Evolutionary conservation across 1,139 yeast genomes (phyloP), one percentile per base, ranked within the genome.

Genomic region (Hemisphaericaspora xylofermentans): DNA sequence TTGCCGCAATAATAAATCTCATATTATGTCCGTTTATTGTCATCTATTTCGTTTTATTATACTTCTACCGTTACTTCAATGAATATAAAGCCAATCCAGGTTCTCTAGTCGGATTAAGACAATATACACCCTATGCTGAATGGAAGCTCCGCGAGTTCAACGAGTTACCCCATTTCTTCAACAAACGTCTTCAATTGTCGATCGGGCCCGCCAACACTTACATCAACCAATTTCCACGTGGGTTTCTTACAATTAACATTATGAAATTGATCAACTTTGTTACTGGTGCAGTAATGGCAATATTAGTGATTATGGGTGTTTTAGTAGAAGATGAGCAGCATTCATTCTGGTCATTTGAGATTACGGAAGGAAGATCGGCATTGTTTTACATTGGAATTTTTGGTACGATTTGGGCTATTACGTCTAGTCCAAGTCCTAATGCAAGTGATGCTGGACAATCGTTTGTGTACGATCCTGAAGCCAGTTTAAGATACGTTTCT

Each of bases 111-210:
- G 83, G 91, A 2, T 58, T 71, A 36, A 71, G 98, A 38, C 95
- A 88, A 54, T 93, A 88, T 56, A 88, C 98, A 0, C 97, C 97
- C 0, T 78, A 80, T 61, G 97, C 98, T 0, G 93, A 88, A 56
- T 93, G 98, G 98, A 88, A 84, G 58, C 77, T 94, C 56, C 72
- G 98, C 43, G 98, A 93, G 57, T 88, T 86, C 58, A 93, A 93
- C 58, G 99, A 93, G 60, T 71, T 93, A 15, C 88, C 88, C 32
- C 98, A 93, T 62, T 73, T 93, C 32, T 93, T 93, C 60, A 81
- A 81, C 44, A 80, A 83, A 51, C 70, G 99, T 38, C 65, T 94
- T 33, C 86, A 82, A 40, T 63, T 87, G 50, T 87, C 97, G 37
- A 77, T 80, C 33, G 85, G 80, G 10, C 82, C 91, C 2, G 96